phyloP scores from a whole-genome alignment of 2,329 filamentous ascomycete genomes.

The Seiridium cupressi region DNA sequence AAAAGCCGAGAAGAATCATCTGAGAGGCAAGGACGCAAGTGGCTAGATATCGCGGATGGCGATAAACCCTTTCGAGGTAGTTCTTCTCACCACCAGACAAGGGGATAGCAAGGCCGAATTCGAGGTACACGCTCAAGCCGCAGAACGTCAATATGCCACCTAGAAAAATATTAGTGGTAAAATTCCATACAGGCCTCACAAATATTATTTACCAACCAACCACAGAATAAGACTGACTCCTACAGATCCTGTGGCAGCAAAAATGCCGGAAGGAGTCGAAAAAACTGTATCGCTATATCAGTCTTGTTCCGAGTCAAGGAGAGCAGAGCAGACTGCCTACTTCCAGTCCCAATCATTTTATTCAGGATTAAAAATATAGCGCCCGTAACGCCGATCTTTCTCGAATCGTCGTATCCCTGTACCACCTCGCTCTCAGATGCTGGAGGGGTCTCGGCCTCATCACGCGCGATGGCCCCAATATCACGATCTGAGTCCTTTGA shows the following conservation, averaged over 20 bases:
- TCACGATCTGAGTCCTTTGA: constrained; percentile 2
- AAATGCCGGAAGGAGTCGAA: constrained; percentile 53
- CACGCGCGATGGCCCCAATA: background rate
- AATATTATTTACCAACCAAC: constrained; percentile 17
- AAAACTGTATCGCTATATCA: constrained; percentile 38
- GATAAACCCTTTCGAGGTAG: constrained; percentile 63
- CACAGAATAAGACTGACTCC: constrained; percentile 39
- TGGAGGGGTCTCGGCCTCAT: constrained; percentile 8
- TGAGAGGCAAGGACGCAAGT: constrained; percentile 59
- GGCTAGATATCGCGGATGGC: constrained; percentile 55
- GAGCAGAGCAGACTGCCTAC: constrained; percentile 30
- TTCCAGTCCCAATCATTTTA: constrained; percentile 59
- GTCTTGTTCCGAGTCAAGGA: background rate
- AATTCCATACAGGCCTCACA: background rate
- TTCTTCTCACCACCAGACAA: constrained; percentile 65
- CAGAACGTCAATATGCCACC: constrained; percentile 54
- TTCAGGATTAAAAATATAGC: constrained; percentile 55
- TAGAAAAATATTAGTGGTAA: constrained; percentile 2
- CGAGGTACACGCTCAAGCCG: constrained; percentile 60
- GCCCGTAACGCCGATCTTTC: constrained; percentile 51
- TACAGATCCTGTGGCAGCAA: constrained; percentile 50
- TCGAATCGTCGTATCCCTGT: constrained; percentile 26
- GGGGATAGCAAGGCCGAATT: constrained; percentile 62
- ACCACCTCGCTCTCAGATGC: constrained; percentile 16
- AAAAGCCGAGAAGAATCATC: constrained; percentile 62